These are phyloP conservation scores for Lolium rigidum DNA, from an alignment of 176 grass and related monocot genomes.

Conservation along the genomic window DNA sequence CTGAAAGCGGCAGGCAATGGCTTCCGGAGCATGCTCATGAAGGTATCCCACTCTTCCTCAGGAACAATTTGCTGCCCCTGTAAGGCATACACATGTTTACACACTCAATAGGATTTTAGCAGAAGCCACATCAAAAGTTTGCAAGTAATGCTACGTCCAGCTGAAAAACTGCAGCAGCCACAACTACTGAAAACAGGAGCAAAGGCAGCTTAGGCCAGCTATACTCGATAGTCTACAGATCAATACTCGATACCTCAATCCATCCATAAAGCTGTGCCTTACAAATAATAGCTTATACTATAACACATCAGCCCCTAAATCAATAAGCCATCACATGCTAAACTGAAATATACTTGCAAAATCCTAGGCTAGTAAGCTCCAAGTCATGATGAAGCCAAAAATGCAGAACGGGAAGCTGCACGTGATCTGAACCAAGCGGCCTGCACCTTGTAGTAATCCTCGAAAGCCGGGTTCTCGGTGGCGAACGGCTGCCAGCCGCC, in stretches of 20 bases:
- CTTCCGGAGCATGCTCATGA: conserved; percentile 72
- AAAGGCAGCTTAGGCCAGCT: background rate
- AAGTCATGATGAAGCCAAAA: background rate
- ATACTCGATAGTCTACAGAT: background rate
- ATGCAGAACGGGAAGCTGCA: background rate
- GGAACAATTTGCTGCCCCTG: conserved; percentile 80
- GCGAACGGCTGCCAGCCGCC: conserved; percentile 83
- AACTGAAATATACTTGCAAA: background rate
- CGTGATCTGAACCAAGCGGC: conserved; percentile 5
- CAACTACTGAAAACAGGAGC: background rate
- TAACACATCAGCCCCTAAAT: background rate
- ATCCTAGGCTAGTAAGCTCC: background rate
- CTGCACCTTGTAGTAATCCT: conserved; percentile 95
- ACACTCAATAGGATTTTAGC: background rate
- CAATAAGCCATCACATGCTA: background rate
- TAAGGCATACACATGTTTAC: conserved; percentile 23
- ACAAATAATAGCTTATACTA: conserved; percentile 7
- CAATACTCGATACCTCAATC: background rate
- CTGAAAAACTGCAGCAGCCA: background rate
- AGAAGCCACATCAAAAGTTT: background rate
- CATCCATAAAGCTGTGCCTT: background rate
- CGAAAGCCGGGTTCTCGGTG: conserved; percentile 80
- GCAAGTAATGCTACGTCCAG: background rate
- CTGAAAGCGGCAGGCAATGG: conserved; percentile 88
- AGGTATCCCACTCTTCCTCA: conserved; percentile 80